Percentiles rank a stretch among this genome's conserved stretches.
phyloP scores from a whole-genome alignment of 2,329 filamentous ascomycete genomes.

The Orbilia quercus region DNA sequence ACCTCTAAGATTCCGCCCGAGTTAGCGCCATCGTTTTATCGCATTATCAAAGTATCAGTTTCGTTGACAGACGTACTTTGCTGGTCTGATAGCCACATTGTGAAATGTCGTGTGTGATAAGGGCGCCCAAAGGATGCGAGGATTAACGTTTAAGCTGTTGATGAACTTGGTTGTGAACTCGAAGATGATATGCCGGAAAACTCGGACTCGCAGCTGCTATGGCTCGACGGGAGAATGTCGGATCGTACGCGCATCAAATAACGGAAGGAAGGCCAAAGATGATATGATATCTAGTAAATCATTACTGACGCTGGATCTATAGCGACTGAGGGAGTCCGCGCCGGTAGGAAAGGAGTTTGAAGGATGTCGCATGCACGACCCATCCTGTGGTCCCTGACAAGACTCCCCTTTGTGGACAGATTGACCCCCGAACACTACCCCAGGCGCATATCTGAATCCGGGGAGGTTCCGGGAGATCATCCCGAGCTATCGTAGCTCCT shows the following conservation, averaged over 20 bases:
- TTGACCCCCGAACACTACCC: slow-evolving; percentile 31
- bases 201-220: slow-evolving; percentile 18
- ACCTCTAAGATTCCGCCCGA: slow-evolving; percentile 74
- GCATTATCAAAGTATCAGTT: slow-evolving; percentile 12
- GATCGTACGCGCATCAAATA: slow-evolving; percentile 21
- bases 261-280: background rate
- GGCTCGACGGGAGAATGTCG: slow-evolving; percentile 6
- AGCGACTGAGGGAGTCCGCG: background rate
- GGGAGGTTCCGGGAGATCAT: slow-evolving; percentile 1
- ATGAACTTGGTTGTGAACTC: background rate
- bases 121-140: background rate
- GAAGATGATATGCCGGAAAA: background rate
- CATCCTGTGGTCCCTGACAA: background rate
- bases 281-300: background rate
- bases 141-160: no score
- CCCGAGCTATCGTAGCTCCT: background rate
- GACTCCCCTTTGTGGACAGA: slow-evolving; percentile 32
- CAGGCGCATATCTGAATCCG: no score
- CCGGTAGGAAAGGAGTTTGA: slow-evolving; percentile 2
- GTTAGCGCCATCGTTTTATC: slow-evolving; percentile 57
- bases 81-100: slow-evolving; percentile 95
- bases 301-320: background rate
- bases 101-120: background rate
- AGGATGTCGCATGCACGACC: slow-evolving; percentile 32
- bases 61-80: slow-evolving; percentile 76